Conservation (phyloP, 768 basidiomycete genomes). For the Leccinum boreale region DNA sequence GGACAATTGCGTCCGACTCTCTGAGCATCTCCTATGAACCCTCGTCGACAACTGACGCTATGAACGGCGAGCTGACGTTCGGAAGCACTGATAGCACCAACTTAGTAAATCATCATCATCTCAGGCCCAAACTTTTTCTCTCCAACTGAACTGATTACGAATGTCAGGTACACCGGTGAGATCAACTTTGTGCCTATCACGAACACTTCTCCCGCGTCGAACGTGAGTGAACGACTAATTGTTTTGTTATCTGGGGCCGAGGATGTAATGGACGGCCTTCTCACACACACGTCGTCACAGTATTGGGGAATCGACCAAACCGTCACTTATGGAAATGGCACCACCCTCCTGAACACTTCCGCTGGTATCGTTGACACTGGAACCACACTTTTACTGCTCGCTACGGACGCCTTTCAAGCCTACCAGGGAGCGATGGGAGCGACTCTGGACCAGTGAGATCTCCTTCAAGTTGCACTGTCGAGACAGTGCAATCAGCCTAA, state of each 20-base stretch:
- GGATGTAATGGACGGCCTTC: neutral
- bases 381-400: constrained; percentile 53
- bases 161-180: constrained; percentile 30
- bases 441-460: constrained; percentile 43
- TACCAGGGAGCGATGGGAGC: constrained; percentile 56
- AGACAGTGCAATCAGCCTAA: neutral
- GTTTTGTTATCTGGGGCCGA: neutral
- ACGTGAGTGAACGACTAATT: constrained; percentile 15
- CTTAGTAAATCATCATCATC: constrained; percentile 28
- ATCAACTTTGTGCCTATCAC: constrained; percentile 42
- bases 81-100: constrained; percentile 47
- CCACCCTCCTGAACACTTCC: constrained; percentile 33
- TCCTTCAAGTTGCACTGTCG: no score
- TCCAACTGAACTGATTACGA: neutral
- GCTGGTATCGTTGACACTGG: constrained; percentile 54
- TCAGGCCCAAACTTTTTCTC: neutral
- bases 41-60: constrained; percentile 47
- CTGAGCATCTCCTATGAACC: constrained; percentile 55
- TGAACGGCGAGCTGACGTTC: constrained; percentile 58
- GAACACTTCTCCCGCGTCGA: constrained; percentile 41
- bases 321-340: constrained; percentile 34
- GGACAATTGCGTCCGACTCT: constrained; percentile 41
- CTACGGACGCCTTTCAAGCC: constrained; percentile 54
- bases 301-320: constrained; percentile 49
- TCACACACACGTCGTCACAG: constrained; percentile 2